phyloP scores from a whole-genome alignment of 2,329 filamentous ascomycete species.

The Fonsecaea pugnacius region DNA sequence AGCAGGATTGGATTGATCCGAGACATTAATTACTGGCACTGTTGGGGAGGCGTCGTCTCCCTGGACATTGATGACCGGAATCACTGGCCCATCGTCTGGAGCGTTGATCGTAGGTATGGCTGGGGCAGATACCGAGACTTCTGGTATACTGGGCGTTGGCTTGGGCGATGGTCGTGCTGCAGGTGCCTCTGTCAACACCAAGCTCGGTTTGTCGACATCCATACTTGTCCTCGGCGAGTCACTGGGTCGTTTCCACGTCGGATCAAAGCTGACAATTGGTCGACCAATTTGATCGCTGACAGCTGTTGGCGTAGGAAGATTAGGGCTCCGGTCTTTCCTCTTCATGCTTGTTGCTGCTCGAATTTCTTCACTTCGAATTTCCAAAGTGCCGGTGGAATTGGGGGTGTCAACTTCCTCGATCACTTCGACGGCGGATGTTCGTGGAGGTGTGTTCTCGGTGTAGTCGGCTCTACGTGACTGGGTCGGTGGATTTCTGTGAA shows the following conservation, averaged over 20 bases:
- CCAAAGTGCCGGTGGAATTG: slow-evolving; percentile 73
- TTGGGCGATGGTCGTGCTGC: slow-evolving; percentile 21
- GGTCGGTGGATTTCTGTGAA: slow-evolving; percentile 79
- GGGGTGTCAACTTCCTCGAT: slow-evolving; percentile 47
- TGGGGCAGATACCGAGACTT: background rate
- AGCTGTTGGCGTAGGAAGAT: slow-evolving; percentile 83
- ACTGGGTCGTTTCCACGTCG: slow-evolving; percentile 66
- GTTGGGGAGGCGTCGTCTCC: slow-evolving; percentile 1
- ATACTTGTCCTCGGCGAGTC: slow-evolving; percentile 46
- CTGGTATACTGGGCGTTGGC: slow-evolving; percentile 41
- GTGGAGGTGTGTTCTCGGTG: slow-evolving; percentile 64
- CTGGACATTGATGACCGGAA: slow-evolving; percentile 18
- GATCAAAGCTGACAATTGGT: slow-evolving; percentile 96
- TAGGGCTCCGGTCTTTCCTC: slow-evolving; percentile 81
- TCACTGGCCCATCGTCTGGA: slow-evolving; percentile 16
- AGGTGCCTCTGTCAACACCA: slow-evolving; percentile 33
- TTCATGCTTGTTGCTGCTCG: slow-evolving; percentile 87
- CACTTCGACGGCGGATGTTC: slow-evolving; percentile 34
- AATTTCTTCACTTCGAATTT: slow-evolving; percentile 85
- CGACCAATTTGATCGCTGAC: slow-evolving; percentile 89
- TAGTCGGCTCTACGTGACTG: slow-evolving; percentile 83
- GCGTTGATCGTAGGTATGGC: slow-evolving; percentile 20
- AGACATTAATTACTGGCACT: slow-evolving; percentile 21
- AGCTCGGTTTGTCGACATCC: slow-evolving; percentile 33
- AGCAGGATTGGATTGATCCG: slow-evolving; percentile 13